Base-by-base conservation (phyloP, 2,329 filamentous ascomycete genomes). In the Aphanocladium album region DNA sequence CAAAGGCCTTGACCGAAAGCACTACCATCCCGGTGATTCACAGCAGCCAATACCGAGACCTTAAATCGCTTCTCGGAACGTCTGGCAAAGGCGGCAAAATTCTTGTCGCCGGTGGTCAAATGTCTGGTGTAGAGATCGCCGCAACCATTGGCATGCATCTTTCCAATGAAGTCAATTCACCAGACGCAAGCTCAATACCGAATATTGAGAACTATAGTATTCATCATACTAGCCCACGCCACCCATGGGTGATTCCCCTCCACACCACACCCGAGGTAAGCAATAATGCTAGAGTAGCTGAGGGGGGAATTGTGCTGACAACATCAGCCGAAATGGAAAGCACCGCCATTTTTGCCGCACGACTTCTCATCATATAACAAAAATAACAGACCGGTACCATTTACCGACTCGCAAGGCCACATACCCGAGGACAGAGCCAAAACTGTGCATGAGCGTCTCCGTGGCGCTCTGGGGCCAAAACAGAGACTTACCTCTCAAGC, bases 111-210 rank as follows among this genome's bases (percentile, higher is more conserved):
- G 91, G 91, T 0, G 90, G 90, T 0, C 89, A 92, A 67, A 92
- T 95, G 82, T 93, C 90, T 2, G 90, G 90, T 0, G 83, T 89
- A 5, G 91, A 96, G 75, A 88, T 88, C 53, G 88, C 90, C 0
- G 87, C 85, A 11, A 86, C 87, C 2, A 83, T 93, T 54, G 89
- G 89, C 12, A 79, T 85, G 5, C 85, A 92, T 63, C 72, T 93
- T 1, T 93, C 90, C 0, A 85, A 85, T 6, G 81, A 82, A 2
- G 72, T 74, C 14, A 77, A 88, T 69, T 81, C 83, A 0, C 82
- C 86, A 0, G 74, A 72, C 0, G 62, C 73, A 1, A 77, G 71
- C 33, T 58, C 66, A 0, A 72, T 84, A 5, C 59, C 71, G 0
- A 72, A 79, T 49, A 67, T 79, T 1, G 77, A 79, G 0, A 77